These are phyloP conservation scores for Rhodomyrtus tomentosa DNA, from an alignment of 345 rosid genomes.

Conservation along the genomic window DNA sequence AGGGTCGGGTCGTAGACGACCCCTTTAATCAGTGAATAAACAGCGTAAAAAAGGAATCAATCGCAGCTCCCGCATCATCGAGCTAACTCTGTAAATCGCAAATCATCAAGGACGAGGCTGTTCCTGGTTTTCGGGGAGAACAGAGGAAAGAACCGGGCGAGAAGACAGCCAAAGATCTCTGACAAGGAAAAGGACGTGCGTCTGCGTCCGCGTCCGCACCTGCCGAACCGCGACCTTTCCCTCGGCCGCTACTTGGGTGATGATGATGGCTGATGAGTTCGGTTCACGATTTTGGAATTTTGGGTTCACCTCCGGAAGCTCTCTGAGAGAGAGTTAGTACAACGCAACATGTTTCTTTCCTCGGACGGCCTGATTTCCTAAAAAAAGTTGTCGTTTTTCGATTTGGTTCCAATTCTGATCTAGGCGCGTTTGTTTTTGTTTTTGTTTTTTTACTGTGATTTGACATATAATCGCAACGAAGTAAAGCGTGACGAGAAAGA, in stretches of 20 bases:
- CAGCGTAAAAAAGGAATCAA: not conserved
- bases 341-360: not conserved
- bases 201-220: not conserved
- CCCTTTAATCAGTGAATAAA: not conserved
- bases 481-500: too few species aligned
- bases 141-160: not conserved
- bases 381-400: not conserved
- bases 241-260: not conserved
- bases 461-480: too few species aligned
- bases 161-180: not conserved
- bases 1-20: too few species aligned
- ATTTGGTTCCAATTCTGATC: rapidly evolving
- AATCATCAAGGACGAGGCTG: not conserved
- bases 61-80: not conserved
- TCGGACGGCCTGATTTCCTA: not conserved
- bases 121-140: not conserved
- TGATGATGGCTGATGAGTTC: not conserved
- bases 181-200: not conserved
- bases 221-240: not conserved
- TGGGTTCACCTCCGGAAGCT: not conserved
- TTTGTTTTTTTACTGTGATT: not conserved
- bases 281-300: not conserved
- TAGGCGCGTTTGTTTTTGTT: rapidly evolving
- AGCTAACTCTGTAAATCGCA: not conserved
- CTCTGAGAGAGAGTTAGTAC: too few species aligned